phyloP scores from a whole-genome alignment of 2,329 filamentous ascomycete genomes.

The Aspergillus intermedius region DNA sequence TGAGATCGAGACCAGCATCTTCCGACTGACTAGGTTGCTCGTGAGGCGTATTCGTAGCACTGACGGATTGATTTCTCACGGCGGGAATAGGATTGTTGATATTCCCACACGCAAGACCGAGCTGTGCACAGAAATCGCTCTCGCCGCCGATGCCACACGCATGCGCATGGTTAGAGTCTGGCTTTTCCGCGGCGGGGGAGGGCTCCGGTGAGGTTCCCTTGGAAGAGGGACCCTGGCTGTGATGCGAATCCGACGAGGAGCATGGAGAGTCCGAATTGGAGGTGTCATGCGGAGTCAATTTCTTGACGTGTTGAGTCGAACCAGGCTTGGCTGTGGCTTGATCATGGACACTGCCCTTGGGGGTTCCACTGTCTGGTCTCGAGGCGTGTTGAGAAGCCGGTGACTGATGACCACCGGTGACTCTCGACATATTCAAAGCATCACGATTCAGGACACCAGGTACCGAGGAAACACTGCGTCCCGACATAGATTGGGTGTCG shows the following conservation, averaged over 20 bases:
- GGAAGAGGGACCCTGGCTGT: slow-evolving; percentile 39
- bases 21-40: slow-evolving; percentile 8
- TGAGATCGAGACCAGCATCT: slow-evolving; percentile 52
- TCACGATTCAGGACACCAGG: slow-evolving; percentile 27
- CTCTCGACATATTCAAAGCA: slow-evolving; percentile 8
- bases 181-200: slow-evolving; percentile 35
- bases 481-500: slow-evolving; percentile 21
- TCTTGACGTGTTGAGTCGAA: slow-evolving; percentile 15
- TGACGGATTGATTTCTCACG: slow-evolving; percentile 26
- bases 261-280: slow-evolving; percentile 43
- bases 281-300: slow-evolving; percentile 20
- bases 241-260: slow-evolving; percentile 44
- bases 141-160: slow-evolving; percentile 36
- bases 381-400: neutral
- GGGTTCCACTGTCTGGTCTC: slow-evolving; percentile 6
- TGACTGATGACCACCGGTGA: neutral
- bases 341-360: slow-evolving; percentile 6
- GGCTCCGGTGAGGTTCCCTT: slow-evolving; percentile 46
- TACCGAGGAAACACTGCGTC: slow-evolving; percentile 14
- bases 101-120: slow-evolving; percentile 41
- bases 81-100: slow-evolving; percentile 39
- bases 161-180: slow-evolving; percentile 25
- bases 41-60: slow-evolving; percentile 22
- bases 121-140: slow-evolving; percentile 39
- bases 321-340: slow-evolving; percentile 4